Conservation (phyloP, 306 rosid species). For the Mimosa bimucronata region DNA sequence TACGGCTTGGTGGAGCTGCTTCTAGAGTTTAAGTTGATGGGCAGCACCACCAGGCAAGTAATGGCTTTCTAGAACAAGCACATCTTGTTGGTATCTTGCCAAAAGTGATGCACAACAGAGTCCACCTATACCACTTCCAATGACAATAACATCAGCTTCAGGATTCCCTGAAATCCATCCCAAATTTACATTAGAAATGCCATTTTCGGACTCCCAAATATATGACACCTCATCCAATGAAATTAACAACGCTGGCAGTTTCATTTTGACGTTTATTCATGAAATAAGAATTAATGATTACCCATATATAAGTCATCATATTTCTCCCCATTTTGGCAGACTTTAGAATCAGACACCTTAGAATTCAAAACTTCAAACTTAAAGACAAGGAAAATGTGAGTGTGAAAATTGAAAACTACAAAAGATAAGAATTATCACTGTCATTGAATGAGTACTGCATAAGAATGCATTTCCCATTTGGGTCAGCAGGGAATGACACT, state of each 20-base stretch:
- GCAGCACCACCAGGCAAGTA: slow-evolving; percentile 90
- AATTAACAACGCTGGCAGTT: neutral
- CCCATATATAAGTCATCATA: neutral
- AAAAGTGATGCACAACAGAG: slow-evolving; percentile 80
- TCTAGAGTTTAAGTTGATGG: too few relatives aligned
- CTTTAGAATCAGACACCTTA: neutral
- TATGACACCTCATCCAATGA: too few relatives aligned
- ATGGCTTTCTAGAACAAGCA: slow-evolving; percentile 81
- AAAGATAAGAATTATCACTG: too few relatives aligned
- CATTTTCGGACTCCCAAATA: neutral
- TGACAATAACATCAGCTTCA: slow-evolving; percentile 79
- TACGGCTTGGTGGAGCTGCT: too few relatives aligned
- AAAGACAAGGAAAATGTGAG: too few relatives aligned
- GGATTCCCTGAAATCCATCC: slow-evolving; percentile 43
- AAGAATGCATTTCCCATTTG: neutral
- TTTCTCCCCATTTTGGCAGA: neutral
- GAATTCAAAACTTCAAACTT: neutral
- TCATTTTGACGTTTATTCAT: neutral
- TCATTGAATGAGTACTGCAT: neutral
- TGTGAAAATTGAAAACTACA: too few relatives aligned
- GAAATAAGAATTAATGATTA: neutral
- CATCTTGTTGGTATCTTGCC: slow-evolving; percentile 81
- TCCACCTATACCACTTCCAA: slow-evolving; percentile 92
- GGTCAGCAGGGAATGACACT: neutral
- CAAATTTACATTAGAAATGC: neutral